Percentiles rank a stretch among this genome's conserved stretches.
phyloP scores from a whole-genome alignment of 2,329 filamentous ascomycete genomes.

The Dactylonectria macrodidyma region DNA sequence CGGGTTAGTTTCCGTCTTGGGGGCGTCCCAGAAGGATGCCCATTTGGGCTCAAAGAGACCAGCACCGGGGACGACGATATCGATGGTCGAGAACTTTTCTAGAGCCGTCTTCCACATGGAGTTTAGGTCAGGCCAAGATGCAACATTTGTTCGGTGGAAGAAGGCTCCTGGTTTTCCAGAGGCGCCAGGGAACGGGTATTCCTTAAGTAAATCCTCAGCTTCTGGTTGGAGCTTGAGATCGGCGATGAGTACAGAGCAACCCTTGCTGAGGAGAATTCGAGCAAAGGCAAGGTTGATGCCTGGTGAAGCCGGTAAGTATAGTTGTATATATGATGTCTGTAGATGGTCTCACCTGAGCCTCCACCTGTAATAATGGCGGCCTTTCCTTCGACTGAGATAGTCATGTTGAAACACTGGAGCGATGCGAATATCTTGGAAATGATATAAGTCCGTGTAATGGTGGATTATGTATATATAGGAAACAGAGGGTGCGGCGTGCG shows the following conservation, averaged over 20 bases:
- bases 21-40: slow-evolving; percentile 56
- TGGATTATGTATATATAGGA: slow-evolving; percentile 4
- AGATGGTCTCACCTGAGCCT: slow-evolving; percentile 38
- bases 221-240: slow-evolving; percentile 54
- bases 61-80: slow-evolving; percentile 56
- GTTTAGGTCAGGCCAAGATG: slow-evolving; percentile 54
- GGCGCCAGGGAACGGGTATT: slow-evolving; percentile 47
- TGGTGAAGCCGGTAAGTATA: slow-evolving; percentile 29
- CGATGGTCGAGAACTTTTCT: slow-evolving; percentile 48
- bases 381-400: slow-evolving; percentile 35
- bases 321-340: background rate
- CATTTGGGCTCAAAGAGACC: slow-evolving; percentile 56
- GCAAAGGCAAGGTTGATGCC: slow-evolving; percentile 57
- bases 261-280: slow-evolving; percentile 50
- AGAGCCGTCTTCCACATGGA: slow-evolving; percentile 50
- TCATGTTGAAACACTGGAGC: slow-evolving; percentile 17
- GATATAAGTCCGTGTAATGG: background rate
- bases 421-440: background rate
- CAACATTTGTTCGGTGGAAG: slow-evolving; percentile 56
- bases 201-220: slow-evolving; percentile 51
- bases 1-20: slow-evolving; percentile 48
- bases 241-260: slow-evolving; percentile 56
- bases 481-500: slow-evolving; percentile 14
- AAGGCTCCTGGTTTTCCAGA: slow-evolving; percentile 45
- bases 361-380: slow-evolving; percentile 41